phyloP scores from a whole-genome alignment of 129 eudicot species.

The Logfia minima region DNA sequence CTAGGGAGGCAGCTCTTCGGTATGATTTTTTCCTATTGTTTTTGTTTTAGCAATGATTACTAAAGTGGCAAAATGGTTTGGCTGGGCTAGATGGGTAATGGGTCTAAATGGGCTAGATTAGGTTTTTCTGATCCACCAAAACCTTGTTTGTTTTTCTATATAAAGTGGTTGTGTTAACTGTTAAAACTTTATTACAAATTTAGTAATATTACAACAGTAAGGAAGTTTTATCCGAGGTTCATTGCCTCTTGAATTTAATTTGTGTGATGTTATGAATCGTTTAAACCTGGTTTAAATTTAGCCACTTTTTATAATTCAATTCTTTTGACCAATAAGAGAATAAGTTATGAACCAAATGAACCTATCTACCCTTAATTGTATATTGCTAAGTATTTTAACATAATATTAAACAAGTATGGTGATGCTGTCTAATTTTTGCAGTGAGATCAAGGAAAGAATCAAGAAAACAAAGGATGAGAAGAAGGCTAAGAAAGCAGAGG shows the following conservation, averaged over 20 bases:
- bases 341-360: neutral
- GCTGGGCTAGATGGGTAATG: neutral
- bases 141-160: neutral
- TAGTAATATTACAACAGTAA: neutral
- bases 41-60: too few species aligned
- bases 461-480: slow-evolving; percentile 61
- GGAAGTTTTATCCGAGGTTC: neutral
- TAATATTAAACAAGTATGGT: too few species aligned
- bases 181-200: too few species aligned
- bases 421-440: neutral
- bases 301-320: too few species aligned
- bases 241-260: neutral
- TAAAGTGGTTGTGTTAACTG: too few species aligned
- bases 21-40: neutral
- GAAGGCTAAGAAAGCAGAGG: slow-evolving; percentile 66
- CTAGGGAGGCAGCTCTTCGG: slow-evolving; percentile 64
- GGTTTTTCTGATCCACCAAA: neutral
- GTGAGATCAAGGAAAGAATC: slow-evolving; percentile 59
- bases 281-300: too few species aligned
- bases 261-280: too few species aligned
- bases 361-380: neutral
- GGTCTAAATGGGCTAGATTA: neutral
- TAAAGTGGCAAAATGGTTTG: neutral
- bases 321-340: neutral
- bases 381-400: neutral